Percentiles rank a stretch among this genome's conserved stretches.
Conservation (phyloP, 441 rosid species). For the Pelargonium cotyledonis region DNA sequence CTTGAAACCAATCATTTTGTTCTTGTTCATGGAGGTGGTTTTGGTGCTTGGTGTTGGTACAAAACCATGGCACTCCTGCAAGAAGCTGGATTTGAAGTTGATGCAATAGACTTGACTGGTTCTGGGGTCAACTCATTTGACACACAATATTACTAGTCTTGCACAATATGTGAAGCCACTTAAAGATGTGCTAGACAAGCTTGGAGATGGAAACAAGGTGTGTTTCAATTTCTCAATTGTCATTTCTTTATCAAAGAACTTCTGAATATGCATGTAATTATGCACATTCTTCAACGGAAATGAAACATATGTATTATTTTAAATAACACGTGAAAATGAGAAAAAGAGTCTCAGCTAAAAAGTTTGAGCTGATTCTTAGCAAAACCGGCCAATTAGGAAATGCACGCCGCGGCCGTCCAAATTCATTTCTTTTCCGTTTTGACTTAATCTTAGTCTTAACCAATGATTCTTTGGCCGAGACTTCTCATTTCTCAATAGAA, state of each 20-base stretch:
- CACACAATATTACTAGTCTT: conserved; percentile 20
- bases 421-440: no score
- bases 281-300: not conserved
- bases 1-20: conserved; percentile 28
- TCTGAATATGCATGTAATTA: not conserved
- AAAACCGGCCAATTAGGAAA: no score
- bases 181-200: conserved; percentile 56
- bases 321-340: not conserved
- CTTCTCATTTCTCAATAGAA: no score
- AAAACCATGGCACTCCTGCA: conserved; percentile 31
- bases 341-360: no score
- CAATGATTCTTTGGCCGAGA: no score
- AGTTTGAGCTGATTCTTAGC: no score
- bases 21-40: conserved; percentile 38
- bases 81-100: conserved; percentile 26
- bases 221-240: conserved; percentile 16
- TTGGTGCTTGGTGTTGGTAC: conserved; percentile 40
- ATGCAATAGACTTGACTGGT: conserved; percentile 32
- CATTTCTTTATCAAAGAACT: conserved; percentile 7
- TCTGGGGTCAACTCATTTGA: conserved; percentile 26
- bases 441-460: no score
- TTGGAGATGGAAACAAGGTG: conserved; percentile 70
- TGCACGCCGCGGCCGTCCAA: no score
- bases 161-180: conserved; percentile 76
- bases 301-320: not conserved